A percentile compares a stretch with the other conserved stretches of the same genome.
Evolutionary conservation across 768 basidiomycete species (phyloP).

Genomic region (Amanita rimosa): DNA sequence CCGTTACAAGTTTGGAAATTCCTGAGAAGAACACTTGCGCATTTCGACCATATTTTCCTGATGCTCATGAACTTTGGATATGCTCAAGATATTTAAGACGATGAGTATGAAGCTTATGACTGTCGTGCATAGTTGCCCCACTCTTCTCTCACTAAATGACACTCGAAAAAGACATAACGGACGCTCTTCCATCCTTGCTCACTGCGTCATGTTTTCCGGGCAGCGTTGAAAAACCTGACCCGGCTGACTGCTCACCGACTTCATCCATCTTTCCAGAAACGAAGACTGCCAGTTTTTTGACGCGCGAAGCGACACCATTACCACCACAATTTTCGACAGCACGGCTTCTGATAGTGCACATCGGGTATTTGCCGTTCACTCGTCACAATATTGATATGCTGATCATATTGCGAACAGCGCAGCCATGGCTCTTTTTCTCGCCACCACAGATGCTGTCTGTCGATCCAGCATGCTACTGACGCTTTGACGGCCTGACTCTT

Average conservation of each 20-base stretch:
- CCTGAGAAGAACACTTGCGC: background rate
- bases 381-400: conserved; percentile 4
- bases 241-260: background rate
- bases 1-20: conserved; percentile 1
- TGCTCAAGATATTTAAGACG: conserved; percentile 1
- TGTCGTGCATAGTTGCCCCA: background rate
- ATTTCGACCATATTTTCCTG: background rate
- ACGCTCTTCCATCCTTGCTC: background rate
- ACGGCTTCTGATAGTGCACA: conserved; percentile 51
- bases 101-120: background rate
- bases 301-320: conserved; percentile 16
- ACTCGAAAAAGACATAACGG: background rate
- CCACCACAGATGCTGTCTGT: conserved; percentile 76
- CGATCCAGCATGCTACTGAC: background rate
- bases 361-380: conserved; percentile 37
- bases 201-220: background rate
- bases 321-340: conserved; percentile 33
- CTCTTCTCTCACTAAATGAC: background rate
- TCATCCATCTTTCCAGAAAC: background rate
- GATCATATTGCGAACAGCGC: conserved; percentile 31
- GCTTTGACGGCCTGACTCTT: background rate
- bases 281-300: conserved; percentile 14
- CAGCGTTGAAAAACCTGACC: background rate
- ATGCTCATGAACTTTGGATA: background rate
- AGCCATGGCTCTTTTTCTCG: conserved; percentile 71